Conservation (phyloP, 768 basidiomycete genomes). For the Hysterangium stoloniferum region DNA sequence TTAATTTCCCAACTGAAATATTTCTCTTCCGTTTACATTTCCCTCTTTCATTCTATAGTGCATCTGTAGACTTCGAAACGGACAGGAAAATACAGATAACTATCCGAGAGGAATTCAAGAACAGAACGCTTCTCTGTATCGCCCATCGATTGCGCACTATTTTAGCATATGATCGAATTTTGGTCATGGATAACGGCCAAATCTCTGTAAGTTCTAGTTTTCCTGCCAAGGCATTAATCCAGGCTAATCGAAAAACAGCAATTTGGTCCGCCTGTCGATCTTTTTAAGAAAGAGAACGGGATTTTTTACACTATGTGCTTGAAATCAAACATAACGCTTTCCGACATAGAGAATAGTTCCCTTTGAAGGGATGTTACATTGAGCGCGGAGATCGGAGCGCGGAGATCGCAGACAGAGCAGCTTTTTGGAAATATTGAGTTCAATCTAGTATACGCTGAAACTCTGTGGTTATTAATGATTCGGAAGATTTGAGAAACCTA, state of each 20-base stretch:
- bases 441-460: too few species aligned
- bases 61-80: slow-evolving; percentile 38
- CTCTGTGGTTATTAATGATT: too few species aligned
- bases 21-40: not conserved
- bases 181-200: slow-evolving; percentile 58
- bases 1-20: too few species aligned
- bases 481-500: slow-evolving; percentile 31
- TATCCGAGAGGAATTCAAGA: slow-evolving; percentile 35
- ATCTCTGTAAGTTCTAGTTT: slow-evolving; percentile 40
- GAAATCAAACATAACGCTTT: slow-evolving; percentile 24
- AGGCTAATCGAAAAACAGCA: slow-evolving; percentile 13
- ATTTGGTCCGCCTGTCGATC: slow-evolving; percentile 30
- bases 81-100: slow-evolving; percentile 48
- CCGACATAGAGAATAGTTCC: slow-evolving; percentile 22
- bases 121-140: slow-evolving; percentile 47
- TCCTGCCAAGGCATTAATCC: not conserved
- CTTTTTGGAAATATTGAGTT: too few species aligned
- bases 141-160: slow-evolving; percentile 46
- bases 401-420: too few species aligned
- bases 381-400: too few species aligned
- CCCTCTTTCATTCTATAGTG: slow-evolving; percentile 21
- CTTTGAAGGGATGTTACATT: too few species aligned
- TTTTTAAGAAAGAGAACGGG: slow-evolving; percentile 25
- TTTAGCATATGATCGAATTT: slow-evolving; percentile 55
- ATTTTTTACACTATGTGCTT: slow-evolving; percentile 32